Evolutionary conservation across 2,329 filamentous ascomycete species (phyloP), one percentile per base, ranked within the genome.

Genomic region (Rhynchosporium graminicola): DNA sequence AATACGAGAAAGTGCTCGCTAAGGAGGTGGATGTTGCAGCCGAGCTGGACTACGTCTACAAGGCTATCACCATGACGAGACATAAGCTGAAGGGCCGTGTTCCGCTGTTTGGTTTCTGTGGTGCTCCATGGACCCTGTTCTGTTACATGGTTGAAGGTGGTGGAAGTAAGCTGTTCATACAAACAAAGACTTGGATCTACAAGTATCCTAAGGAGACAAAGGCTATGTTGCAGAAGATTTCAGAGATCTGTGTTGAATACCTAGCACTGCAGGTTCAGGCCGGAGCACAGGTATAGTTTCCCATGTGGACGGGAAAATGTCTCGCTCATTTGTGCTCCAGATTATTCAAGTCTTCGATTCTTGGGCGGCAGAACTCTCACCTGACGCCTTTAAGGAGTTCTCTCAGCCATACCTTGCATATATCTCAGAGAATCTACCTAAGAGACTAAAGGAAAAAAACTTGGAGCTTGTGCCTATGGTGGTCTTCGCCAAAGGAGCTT

Each of bases 111-210:
- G 95, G 95, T 42, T 99, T 99, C 80, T 97, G 93, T 72, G 95
- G 95, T 60, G 93, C 95, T 7, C 95, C 95, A 0, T 99, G 95
- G 92, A 99, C 95, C 2, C 78, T 99, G 63, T 84, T 99, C 73
- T 97, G 94, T 80, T 99, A 99, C 80, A 99, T 99, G 95, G 92
- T 98, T 20, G 95, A 99, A 78, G 95, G 95, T 15, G 95, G 95
- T 54, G 95, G 95, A 48, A 96, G 90, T 70, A 98, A 98, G 80
- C 82, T 98, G 74, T 98, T 98, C 79, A 87, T 91, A 64, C 88
- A 97, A 78, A 89, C 87, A 72, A 99, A 99, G 83, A 96, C 90
- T 31, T 99, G 95, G 95, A 87, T 98, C 64, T 99, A 94, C 82
- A 92, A 86, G 77, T 92, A 97, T 73, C 84, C 90, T 0, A 82